Evolutionary conservation across 2,329 filamentous ascomycete genomes (phyloP).

Genomic region (Colletotrichum acutatum): DNA sequence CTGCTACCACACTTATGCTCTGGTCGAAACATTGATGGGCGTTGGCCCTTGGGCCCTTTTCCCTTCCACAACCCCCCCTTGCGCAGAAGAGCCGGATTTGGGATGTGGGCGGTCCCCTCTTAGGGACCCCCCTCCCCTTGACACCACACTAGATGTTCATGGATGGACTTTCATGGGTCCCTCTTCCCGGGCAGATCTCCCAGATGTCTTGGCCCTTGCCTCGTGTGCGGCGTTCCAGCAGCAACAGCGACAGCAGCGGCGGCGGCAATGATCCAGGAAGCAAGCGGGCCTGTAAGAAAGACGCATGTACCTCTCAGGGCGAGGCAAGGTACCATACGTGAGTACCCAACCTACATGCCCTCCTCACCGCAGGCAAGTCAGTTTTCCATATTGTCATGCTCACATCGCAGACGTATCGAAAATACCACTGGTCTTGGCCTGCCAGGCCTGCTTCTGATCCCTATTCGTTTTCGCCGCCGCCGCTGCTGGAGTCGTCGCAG

Average conservation of each 20-base stretch:
- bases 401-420: conserved; percentile 4
- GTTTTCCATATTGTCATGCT: neutral
- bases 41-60: conserved; percentile 26
- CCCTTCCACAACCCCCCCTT: conserved; percentile 8
- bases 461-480: conserved; percentile 10
- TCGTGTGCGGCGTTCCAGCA: conserved; percentile 12
- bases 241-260: conserved; percentile 9
- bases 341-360: conserved; percentile 2
- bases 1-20: conserved; percentile 48
- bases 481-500: neutral
- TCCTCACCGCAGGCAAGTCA: conserved; percentile 6
- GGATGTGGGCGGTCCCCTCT: conserved; percentile 34
- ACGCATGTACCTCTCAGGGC: neutral
- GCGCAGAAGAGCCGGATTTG: conserved; percentile 29
- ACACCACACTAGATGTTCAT: conserved; percentile 18
- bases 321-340: neutral
- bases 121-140: neutral
- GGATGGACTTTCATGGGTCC: conserved; percentile 22
- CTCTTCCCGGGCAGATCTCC: conserved; percentile 34
- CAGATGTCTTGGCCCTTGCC: conserved; percentile 34
- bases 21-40: conserved; percentile 49
- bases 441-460: neutral
- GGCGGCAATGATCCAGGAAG: conserved; percentile 1
- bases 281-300: conserved; percentile 7
- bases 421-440: conserved; percentile 14